Evolutionary conservation across 257 asterid genomes (phyloP).

Genomic region (Lantana camara): DNA sequence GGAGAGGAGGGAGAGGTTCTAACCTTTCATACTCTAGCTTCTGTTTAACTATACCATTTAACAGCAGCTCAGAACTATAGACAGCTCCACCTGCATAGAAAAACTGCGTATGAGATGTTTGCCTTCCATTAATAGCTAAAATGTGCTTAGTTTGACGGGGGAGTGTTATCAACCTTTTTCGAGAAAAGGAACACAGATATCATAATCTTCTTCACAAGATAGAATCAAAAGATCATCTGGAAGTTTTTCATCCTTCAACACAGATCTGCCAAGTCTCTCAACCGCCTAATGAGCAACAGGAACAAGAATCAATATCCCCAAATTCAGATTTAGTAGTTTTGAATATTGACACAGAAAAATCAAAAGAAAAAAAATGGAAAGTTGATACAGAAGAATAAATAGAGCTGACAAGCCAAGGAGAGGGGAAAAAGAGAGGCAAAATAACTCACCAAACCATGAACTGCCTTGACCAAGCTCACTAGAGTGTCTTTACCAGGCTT

Average conservation of each 20-base stretch:
- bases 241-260: conserved; percentile 49
- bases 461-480: conserved; percentile 76
- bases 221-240: conserved; percentile 75
- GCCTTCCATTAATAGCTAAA: background rate
- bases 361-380: too few species aligned
- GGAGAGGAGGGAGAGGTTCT: conserved; percentile 6
- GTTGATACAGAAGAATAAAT: too few species aligned
- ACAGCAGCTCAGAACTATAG: conserved; percentile 89
- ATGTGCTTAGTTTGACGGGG: background rate
- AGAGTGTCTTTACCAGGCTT: conserved; percentile 90
- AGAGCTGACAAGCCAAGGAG: too few species aligned
- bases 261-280: conserved; percentile 90
- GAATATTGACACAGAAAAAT: too few species aligned
- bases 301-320: conserved; percentile 18
- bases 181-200: conserved; percentile 76
- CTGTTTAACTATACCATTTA: conserved; percentile 94
- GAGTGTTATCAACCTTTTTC: conserved; percentile 67
- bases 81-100: conserved; percentile 68
- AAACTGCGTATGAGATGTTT: conserved; percentile 7
- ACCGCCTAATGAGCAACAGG: conserved; percentile 56
- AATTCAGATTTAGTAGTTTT: background rate
- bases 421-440: conserved; percentile 13
- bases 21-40: conserved; percentile 90
- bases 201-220: conserved; percentile 94
- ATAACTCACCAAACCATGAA: conserved; percentile 79